These are phyloP conservation scores for Trichoderma erinaceum DNA, from an alignment of 495 filamentous ascomycete species.

Conservation along the genomic window DNA sequence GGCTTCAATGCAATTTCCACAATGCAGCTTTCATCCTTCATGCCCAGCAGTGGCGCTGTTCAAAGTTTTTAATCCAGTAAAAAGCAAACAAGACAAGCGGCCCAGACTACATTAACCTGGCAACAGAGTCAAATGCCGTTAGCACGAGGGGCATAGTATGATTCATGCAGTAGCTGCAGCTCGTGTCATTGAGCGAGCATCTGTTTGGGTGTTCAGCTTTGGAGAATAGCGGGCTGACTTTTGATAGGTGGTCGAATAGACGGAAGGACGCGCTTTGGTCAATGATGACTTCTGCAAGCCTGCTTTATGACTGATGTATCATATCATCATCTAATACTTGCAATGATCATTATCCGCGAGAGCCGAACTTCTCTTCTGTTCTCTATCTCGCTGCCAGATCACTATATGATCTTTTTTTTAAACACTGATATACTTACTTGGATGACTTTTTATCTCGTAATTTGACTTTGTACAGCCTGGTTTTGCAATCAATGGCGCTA, in stretches of 20 bases:
- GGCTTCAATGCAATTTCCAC: conserved; percentile 1
- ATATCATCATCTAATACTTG: background rate
- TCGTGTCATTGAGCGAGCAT: background rate
- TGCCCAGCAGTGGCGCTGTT: background rate
- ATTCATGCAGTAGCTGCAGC: background rate
- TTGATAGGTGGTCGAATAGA: background rate
- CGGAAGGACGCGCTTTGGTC: background rate
- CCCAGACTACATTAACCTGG: background rate
- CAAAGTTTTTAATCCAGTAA: background rate
- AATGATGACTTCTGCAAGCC: background rate
- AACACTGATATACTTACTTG: background rate
- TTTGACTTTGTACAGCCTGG: background rate
- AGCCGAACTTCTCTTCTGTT: background rate
- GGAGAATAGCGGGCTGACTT: background rate
- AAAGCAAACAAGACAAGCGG: background rate
- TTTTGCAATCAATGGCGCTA: background rate
- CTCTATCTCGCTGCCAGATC: background rate
- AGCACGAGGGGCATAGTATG: background rate
- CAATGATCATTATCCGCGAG: background rate
- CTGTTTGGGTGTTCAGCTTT: background rate
- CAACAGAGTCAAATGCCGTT: background rate
- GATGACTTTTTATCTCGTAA: background rate
- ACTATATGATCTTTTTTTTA: background rate
- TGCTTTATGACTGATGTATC: background rate
- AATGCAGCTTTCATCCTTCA: background rate